Evolutionary conservation across 2,329 filamentous ascomycete species (phyloP).

Genomic region (Aspergillus sp.): DNA sequence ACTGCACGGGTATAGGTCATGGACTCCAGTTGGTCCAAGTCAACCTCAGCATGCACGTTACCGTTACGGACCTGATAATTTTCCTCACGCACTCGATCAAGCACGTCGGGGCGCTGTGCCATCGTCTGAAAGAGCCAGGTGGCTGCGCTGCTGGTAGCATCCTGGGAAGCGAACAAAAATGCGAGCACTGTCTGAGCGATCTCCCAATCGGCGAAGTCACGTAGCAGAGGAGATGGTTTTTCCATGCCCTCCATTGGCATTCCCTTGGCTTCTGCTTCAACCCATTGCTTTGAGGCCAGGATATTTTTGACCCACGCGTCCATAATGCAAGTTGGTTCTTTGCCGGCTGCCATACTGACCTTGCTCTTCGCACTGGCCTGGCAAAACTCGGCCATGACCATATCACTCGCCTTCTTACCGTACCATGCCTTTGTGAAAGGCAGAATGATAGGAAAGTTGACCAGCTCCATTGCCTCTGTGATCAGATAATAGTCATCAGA

Average conservation of each 20-base stretch:
- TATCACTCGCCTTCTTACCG: slow-evolving; percentile 82
- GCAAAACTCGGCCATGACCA: slow-evolving; percentile 78
- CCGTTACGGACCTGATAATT: slow-evolving; percentile 50
- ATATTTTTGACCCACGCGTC: slow-evolving; percentile 84
- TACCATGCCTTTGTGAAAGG: slow-evolving; percentile 89
- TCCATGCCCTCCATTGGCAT: slow-evolving; percentile 49
- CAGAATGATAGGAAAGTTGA: slow-evolving; percentile 90
- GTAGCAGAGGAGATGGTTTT: slow-evolving; percentile 52
- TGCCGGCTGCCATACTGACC: slow-evolving; percentile 77
- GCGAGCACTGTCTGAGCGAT: slow-evolving; percentile 56
- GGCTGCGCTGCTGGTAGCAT: slow-evolving; percentile 56
- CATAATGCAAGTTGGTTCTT: slow-evolving; percentile 79
- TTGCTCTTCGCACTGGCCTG: slow-evolving; percentile 85
- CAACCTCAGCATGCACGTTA: slow-evolving; percentile 45
- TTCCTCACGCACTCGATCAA: slow-evolving; percentile 50
- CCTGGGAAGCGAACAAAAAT: slow-evolving; percentile 57
- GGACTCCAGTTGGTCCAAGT: slow-evolving; percentile 34
- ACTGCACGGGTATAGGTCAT: slow-evolving; percentile 56
- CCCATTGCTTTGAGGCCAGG: slow-evolving; percentile 75
- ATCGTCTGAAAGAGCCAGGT: slow-evolving; percentile 57
- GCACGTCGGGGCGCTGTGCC: slow-evolving; percentile 54
- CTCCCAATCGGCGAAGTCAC: slow-evolving; percentile 54
- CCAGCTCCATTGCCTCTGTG: slow-evolving; percentile 84
- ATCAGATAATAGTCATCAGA: slow-evolving; percentile 90
- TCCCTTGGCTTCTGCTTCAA: slow-evolving; percentile 68